These are phyloP conservation scores for Rhodotorula sp. DNA, from an alignment of 1,284 basidiomycete genomes.

Conservation along the genomic window DNA sequence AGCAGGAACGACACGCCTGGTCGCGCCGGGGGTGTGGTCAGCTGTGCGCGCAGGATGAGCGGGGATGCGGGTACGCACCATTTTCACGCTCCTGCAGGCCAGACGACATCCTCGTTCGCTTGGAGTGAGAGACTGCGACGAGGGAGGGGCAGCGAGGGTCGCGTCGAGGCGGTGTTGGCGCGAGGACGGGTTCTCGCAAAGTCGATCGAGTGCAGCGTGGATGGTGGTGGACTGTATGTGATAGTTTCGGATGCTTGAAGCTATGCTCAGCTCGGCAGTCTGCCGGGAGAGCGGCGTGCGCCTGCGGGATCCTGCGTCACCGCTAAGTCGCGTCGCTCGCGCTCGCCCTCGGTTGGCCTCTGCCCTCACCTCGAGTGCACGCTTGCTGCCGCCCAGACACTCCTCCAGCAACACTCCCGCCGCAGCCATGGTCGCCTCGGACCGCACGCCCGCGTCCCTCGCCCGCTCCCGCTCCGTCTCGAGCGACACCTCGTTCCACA, in stretches of 20 bases:
- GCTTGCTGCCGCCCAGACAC: neutral
- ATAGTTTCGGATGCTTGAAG: too few relatives aligned
- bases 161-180: neutral
- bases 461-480: constrained; percentile 33
- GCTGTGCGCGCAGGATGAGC: neutral
- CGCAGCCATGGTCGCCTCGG: neutral
- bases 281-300: too few relatives aligned
- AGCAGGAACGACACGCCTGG: constrained; percentile 41
- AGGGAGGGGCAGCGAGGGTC: neutral
- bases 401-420: neutral
- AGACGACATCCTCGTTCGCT: constrained; percentile 28
- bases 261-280: too few relatives aligned
- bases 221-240: too few relatives aligned
- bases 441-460: constrained; percentile 7
- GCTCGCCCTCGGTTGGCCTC: neutral
- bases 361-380: neutral
- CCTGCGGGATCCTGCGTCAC: too few relatives aligned
- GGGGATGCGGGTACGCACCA: neutral
- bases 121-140: neutral
- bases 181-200: neutral
- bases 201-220: too few relatives aligned
- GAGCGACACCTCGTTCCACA: constrained; percentile 34
- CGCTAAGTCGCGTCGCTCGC: too few relatives aligned
- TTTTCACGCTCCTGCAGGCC: constrained; percentile 41
- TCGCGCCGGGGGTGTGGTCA: neutral